These are phyloP conservation scores for Mallotus nudiflorus DNA, from an alignment of 345 rosid genomes.

Conservation along the genomic window DNA sequence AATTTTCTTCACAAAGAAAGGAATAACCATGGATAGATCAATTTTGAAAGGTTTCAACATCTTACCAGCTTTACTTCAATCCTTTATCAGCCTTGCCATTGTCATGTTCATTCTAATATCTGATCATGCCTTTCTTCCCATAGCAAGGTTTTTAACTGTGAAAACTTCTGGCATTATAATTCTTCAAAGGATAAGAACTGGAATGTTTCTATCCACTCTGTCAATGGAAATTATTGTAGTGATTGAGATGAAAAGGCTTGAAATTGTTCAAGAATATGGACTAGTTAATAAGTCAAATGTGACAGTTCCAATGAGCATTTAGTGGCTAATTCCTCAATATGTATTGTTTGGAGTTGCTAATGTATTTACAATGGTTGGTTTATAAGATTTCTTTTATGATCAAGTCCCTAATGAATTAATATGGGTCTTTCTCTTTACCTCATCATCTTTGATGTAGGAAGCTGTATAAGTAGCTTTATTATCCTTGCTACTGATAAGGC, in stretches of 20 bases:
- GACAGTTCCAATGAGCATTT: constrained; percentile 21
- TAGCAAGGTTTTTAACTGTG: constrained; percentile 20
- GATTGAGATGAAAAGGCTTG: constrained; percentile 18
- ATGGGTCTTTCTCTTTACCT: constrained; percentile 22
- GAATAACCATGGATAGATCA: constrained; percentile 28
- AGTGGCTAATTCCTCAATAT: constrained; percentile 32
- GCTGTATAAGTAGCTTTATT: constrained; percentile 23
- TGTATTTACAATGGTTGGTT: constrained; percentile 11
- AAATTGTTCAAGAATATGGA: constrained; percentile 19
- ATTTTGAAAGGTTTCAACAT: constrained; percentile 11
- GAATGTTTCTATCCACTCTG: constrained; percentile 16
- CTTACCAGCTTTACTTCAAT: constrained; percentile 28
- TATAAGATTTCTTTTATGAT: constrained; percentile 28
- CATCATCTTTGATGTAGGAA: constrained; percentile 20
- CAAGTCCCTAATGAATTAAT: constrained; percentile 22
- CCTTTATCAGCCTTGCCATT: constrained; percentile 17
- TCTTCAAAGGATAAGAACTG: constrained; percentile 32
- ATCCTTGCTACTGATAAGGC: constrained; percentile 17
- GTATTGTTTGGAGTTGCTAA: constrained; percentile 14
- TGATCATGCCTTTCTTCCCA: constrained; percentile 22
- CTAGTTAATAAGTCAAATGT: constrained; percentile 13
- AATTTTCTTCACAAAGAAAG: constrained; percentile 30
- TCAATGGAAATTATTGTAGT: constrained; percentile 21
- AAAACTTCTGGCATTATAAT: constrained; percentile 25
- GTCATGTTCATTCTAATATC: constrained; percentile 22